A percentile compares a stretch with the other conserved stretches of the same genome.
Conservation (phyloP, 768 basidiomycete genomes). For the Lactarius pseudohatsudake region DNA sequence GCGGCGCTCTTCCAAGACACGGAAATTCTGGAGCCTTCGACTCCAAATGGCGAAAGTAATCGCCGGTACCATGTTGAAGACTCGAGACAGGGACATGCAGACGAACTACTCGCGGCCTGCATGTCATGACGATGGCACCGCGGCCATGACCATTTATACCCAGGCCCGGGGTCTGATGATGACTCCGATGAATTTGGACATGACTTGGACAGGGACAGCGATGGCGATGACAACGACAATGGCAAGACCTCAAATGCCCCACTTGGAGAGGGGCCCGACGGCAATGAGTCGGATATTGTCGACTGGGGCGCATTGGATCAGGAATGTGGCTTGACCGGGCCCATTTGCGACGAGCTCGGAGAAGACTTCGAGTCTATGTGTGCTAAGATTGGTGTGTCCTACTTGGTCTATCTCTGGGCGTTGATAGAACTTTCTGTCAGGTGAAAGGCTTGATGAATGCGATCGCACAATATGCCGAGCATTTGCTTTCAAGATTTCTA, state of each 20-base stretch:
- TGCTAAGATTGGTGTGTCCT: neutral
- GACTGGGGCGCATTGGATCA: neutral
- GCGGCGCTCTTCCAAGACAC: neutral
- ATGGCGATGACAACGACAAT: neutral
- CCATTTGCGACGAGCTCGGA: neutral
- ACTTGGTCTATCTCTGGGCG: neutral
- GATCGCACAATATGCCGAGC: neutral
- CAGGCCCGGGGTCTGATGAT: neutral
- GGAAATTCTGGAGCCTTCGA: neutral
- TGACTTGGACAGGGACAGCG: no score
- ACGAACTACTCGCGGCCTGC: neutral
- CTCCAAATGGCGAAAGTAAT: neutral
- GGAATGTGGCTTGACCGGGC: neutral
- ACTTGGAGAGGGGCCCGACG: neutral
- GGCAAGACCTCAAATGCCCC: neutral
- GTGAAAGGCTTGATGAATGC: neutral
- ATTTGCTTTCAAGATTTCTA: neutral
- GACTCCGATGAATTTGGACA: neutral
- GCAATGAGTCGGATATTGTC: neutral
- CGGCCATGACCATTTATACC: neutral
- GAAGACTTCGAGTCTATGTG: neutral
- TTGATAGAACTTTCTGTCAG: neutral
- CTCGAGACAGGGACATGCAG: neutral
- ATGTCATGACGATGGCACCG: neutral
- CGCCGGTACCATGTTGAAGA: neutral